Evolutionary conservation across 2,329 filamentous ascomycete genomes (phyloP).

Genomic region (Scedosporium aurantiacum): DNA sequence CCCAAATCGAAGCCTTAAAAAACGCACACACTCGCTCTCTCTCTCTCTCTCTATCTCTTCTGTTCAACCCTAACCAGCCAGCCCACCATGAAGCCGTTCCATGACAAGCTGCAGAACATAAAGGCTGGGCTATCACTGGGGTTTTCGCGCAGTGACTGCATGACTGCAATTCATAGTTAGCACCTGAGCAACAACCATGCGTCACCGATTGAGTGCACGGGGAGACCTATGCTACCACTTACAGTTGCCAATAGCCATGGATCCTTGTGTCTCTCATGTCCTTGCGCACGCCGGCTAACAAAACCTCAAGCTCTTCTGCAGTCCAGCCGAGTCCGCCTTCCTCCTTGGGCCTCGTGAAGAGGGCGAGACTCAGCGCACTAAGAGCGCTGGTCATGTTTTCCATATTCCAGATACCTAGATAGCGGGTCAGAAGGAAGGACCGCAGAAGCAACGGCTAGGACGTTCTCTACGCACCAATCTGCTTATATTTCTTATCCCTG

Average conservation of each 20-base stretch:
- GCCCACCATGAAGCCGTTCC: too few species aligned
- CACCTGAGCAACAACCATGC: constrained; percentile 11
- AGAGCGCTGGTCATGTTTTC: constrained; percentile 13
- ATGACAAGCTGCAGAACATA: not conserved
- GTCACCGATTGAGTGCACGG: too few species aligned
- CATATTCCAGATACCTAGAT: constrained; percentile 17
- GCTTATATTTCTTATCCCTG: constrained; percentile 37
- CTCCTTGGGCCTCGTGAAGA: constrained; percentile 18
- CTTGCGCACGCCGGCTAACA: constrained; percentile 17
- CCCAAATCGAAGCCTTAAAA: too few species aligned
- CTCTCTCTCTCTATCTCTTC: too few species aligned
- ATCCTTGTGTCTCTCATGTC: constrained; percentile 18
- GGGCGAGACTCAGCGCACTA: constrained; percentile 20
- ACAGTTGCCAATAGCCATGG: constrained; percentile 23
- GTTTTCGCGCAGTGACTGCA: not conserved
- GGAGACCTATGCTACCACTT: constrained; percentile 8
- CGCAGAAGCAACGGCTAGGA: not conserved
- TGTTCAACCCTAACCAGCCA: too few species aligned
- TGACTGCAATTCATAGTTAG: not conserved
- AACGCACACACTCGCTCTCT: too few species aligned
- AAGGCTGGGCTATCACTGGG: not conserved
- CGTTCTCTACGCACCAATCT: constrained; percentile 27
- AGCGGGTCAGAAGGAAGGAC: not conserved
- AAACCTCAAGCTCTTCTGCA: constrained; percentile 16
- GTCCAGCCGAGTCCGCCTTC: constrained; percentile 17